Percentiles rank a stretch among this genome's conserved stretches.
Evolutionary conservation across 2,329 filamentous ascomycete genomes (phyloP).

Genomic region (Claviceps humidiphila): DNA sequence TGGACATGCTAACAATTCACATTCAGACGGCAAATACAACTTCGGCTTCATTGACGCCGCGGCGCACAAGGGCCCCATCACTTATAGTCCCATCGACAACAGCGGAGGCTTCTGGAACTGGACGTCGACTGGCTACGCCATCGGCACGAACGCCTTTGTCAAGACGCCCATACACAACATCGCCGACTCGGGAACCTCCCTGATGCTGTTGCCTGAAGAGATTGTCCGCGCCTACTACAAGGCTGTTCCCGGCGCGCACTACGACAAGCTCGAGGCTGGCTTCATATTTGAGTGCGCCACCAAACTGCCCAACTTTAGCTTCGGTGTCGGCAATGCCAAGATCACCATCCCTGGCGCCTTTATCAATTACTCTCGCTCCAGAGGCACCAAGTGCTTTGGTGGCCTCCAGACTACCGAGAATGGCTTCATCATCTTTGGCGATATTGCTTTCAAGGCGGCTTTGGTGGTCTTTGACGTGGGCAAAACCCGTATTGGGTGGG

Average conservation of each 20-base stretch:
- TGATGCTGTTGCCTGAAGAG: conserved; percentile 42
- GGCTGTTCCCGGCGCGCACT: conserved; percentile 21
- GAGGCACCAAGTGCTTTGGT: conserved; percentile 44
- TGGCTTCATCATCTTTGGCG: conserved; percentile 44
- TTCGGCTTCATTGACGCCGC: conserved; percentile 56
- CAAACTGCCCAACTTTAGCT: conserved; percentile 31
- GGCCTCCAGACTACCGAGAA: conserved; percentile 43
- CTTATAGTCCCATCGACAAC: conserved; percentile 48
- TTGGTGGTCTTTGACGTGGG: conserved; percentile 44
- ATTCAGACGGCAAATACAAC: conserved; percentile 49
- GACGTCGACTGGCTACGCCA: conserved; percentile 11
- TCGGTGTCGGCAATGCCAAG: conserved; percentile 44
- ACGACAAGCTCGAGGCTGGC: conserved; percentile 26
- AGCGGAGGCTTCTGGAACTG: conserved; percentile 50
- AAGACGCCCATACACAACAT: conserved; percentile 33
- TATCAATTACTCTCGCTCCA: conserved; percentile 27
- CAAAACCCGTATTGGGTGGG: conserved; percentile 34
- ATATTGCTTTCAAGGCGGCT: conserved; percentile 46
- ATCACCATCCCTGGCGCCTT: conserved; percentile 40
- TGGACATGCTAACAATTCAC: neutral
- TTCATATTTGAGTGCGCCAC: conserved; percentile 31
- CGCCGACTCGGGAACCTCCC: conserved; percentile 47
- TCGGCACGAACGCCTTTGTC: conserved; percentile 9
- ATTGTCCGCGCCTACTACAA: conserved; percentile 37
- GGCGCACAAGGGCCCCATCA: conserved; percentile 50